Evolutionary conservation across 2,329 filamentous ascomycete genomes (phyloP).

Genomic region (Cordyceps militaris): DNA sequence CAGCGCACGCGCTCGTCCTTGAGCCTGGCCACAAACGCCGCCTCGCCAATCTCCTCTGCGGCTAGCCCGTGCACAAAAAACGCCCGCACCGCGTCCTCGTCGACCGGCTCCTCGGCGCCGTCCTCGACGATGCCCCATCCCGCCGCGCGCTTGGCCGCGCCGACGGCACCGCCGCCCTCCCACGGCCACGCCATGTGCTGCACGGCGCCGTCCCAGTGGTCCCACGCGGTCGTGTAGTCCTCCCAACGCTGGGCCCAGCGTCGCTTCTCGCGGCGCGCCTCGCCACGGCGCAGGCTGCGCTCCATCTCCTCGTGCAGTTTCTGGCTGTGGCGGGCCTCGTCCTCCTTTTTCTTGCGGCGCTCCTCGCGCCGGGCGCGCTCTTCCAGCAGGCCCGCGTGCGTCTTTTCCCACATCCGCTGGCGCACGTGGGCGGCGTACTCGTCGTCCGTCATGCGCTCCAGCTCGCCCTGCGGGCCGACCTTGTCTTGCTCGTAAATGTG

Average conservation of each 20-base stretch:
- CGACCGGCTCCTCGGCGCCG: conserved; percentile 41
- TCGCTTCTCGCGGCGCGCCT: conserved; percentile 51
- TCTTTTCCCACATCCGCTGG: conserved; percentile 91
- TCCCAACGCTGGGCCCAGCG: conserved; percentile 56
- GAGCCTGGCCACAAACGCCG: conserved; percentile 44
- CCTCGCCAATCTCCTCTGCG: conserved; percentile 37
- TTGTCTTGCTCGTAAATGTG: conserved; percentile 61
- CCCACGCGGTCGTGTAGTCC: conserved; percentile 60
- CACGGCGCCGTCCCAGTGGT: conserved; percentile 37
- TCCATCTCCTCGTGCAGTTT: conserved; percentile 60
- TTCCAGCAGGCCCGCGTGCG: conserved; percentile 73
- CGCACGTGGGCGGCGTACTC: conserved; percentile 85
- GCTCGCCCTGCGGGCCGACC: conserved; percentile 41
- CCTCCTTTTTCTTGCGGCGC: conserved; percentile 42
- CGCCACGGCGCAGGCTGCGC: conserved; percentile 58
- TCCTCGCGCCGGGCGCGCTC: conserved; percentile 59
- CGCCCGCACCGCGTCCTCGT: conserved; percentile 52
- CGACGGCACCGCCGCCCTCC: not conserved
- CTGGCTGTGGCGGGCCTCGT: conserved; percentile 42
- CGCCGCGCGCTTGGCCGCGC: not conserved
- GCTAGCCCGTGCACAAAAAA: conserved; percentile 56
- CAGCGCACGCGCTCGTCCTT: conserved; percentile 85
- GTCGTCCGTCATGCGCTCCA: conserved; percentile 87
- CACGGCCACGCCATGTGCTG: conserved; percentile 60
- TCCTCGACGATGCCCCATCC: conserved; percentile 46